phyloP scores from a whole-genome alignment of 164 flowering plant species.

The Vitis cinerea region DNA sequence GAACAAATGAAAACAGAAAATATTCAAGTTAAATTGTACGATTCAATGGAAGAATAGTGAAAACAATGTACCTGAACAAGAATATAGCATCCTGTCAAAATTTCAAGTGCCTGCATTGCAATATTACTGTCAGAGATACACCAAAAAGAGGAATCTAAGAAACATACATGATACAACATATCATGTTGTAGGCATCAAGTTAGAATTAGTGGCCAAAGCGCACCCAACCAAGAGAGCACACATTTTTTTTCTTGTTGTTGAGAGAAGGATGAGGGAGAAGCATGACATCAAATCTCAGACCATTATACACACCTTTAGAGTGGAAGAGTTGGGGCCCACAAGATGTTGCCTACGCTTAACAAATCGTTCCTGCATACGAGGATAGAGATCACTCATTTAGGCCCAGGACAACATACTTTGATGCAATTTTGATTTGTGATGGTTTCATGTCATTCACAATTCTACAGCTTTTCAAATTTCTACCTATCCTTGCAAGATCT shows the following conservation, averaged over 20 bases:
- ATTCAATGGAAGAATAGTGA: background rate
- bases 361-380: constrained; percentile 71
- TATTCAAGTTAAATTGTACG: background rate
- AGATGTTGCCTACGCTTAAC: constrained; percentile 86
- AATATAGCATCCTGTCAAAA: constrained; percentile 89
- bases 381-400: background rate
- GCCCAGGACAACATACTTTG: no score
- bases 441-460: background rate
- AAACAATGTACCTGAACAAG: constrained; percentile 66
- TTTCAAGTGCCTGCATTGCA: constrained; percentile 81
- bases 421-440: background rate
- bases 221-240: no score
- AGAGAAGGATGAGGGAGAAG: background rate
- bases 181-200: background rate
- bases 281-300: background rate
- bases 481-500: no score
- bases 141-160: background rate
- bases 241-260: background rate
- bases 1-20: background rate
- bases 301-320: constrained; percentile 60
- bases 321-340: constrained; percentile 81
- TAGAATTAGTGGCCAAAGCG: background rate
- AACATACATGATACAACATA: background rate
- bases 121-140: background rate
- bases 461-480: background rate